Evolutionary conservation across 2,329 filamentous ascomycete species (phyloP).

Genomic region (Didymella glomerata): DNA sequence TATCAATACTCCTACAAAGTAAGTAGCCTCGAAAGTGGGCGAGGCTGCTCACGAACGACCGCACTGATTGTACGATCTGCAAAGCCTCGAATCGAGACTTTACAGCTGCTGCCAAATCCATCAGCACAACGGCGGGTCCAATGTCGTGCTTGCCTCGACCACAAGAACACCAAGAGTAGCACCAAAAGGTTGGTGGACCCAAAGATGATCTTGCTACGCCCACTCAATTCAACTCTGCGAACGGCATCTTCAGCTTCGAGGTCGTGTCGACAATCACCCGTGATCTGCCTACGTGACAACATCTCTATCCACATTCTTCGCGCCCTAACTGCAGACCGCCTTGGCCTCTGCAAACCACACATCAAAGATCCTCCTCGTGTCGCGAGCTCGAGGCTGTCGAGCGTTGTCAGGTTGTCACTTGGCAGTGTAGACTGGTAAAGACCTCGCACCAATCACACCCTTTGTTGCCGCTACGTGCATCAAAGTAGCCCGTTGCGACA

Average conservation of each 20-base stretch:
- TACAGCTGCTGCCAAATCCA: background rate
- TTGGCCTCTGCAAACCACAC: constrained; percentile 7
- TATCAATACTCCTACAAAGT: background rate
- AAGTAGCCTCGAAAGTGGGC: background rate
- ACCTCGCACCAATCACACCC: constrained; percentile 17
- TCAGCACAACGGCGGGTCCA: constrained; percentile 3
- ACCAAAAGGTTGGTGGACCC: background rate
- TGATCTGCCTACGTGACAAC: background rate
- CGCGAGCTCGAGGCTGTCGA: constrained; percentile 10
- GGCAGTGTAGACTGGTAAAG: constrained; percentile 6
- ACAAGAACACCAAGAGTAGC: constrained; percentile 14
- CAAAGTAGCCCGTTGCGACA: constrained; percentile 14
- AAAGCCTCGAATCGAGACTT: background rate
- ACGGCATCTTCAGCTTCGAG: background rate
- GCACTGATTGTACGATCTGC: background rate
- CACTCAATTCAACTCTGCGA: background rate
- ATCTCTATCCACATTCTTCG: background rate
- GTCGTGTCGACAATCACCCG: background rate
- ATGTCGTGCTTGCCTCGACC: constrained; percentile 10
- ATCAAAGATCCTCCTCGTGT: constrained; percentile 15
- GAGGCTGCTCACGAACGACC: background rate
- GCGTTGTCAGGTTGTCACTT: constrained; percentile 3
- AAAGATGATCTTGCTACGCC: background rate
- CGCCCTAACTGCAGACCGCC: constrained; percentile 3
- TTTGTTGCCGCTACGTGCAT: constrained; percentile 15